Evolutionary conservation across 257 asterid species (phyloP), one percentile per base, ranked within the genome.

Genomic region (Agastache rugosa): DNA sequence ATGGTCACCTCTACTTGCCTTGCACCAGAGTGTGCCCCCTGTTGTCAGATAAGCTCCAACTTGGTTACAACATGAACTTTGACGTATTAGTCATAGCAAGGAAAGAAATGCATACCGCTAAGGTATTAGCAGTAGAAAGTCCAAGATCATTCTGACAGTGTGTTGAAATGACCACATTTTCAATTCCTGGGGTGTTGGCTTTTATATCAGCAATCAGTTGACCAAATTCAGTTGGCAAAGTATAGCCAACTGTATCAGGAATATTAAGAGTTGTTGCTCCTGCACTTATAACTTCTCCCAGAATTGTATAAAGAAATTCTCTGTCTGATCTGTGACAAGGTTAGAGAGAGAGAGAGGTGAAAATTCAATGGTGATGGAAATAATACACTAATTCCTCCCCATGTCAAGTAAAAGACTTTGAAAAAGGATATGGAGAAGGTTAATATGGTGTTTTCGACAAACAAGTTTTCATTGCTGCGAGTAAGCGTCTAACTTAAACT

Each of bases 121-220:
- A 59, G 53, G 95, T 86, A 78, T 93, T 93, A 63, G 95, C 97
- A 17, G 95, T 89, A 54, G 98, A 81, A 80, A 90, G 97, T 69
- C 98, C 98, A 72, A 93, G 92, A 82, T 93, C 98, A 74, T 93
- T 93, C 81, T 93, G 98, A 78, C 97, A 93, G 72, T 93, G 97
- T 3, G 98, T 93, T 29, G 97, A 93, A 75, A 93, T 89, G 55
- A 90, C 85, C 67, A 89, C 96, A 81, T 89, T 85, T 63, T 86
- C 95, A 74, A 90, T 81, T 72, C 95, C 96, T 35, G 87, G 88
- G 58, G 96, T 89, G 72, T 89, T 90, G 78, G 88, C 87, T 81
- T 89, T 93, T 66, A 93, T 87, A 65, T 86, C 91, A 41, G 96
- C 91, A 73, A 93, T 90, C 59, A 93, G 69, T 62, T 89, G 83